These are phyloP conservation scores for Cladosporium velox DNA, from an alignment of 2,329 filamentous ascomycete genomes.

Conservation along the genomic window DNA sequence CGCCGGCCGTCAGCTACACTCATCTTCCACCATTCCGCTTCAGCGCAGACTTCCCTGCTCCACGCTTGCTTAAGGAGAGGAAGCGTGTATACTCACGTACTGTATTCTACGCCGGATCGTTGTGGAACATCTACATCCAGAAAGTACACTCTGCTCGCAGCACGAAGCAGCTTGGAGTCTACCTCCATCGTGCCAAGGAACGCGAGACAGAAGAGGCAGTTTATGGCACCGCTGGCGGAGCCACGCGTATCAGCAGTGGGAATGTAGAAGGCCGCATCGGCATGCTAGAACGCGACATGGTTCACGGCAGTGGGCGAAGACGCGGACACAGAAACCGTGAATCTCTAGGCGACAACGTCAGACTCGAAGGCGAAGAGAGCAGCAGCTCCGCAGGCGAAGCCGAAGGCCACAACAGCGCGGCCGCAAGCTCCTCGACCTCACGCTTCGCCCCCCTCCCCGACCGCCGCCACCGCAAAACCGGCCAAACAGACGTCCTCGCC, in stretches of 20 bases:
- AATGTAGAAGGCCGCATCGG: slow-evolving; percentile 58
- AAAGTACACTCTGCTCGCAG: slow-evolving; percentile 56
- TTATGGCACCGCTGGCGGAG: slow-evolving; percentile 34
- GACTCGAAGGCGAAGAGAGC: slow-evolving; percentile 40
- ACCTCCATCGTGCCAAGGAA: slow-evolving; percentile 61
- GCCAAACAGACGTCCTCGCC: slow-evolving; percentile 29
- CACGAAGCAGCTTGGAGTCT: slow-evolving; percentile 58
- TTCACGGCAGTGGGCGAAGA: slow-evolving; percentile 23
- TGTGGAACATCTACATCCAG: slow-evolving; percentile 66
- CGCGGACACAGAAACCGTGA: slow-evolving; percentile 25
- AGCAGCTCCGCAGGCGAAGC: slow-evolving; percentile 50
- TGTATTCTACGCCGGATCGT: slow-evolving; percentile 59
- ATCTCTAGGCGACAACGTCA: not conserved
- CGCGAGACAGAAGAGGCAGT: slow-evolving; percentile 51
- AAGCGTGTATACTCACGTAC: slow-evolving; percentile 61
- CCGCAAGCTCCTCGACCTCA: slow-evolving; percentile 15
- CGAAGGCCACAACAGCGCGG: slow-evolving; percentile 37
- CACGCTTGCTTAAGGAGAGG: slow-evolving; percentile 58
- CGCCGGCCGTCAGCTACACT: slow-evolving; percentile 49
- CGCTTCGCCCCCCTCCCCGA: slow-evolving; percentile 3
- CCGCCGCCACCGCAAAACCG: slow-evolving; percentile 30
- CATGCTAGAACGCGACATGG: slow-evolving; percentile 55
- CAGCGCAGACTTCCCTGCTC: slow-evolving; percentile 59
- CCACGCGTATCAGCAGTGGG: slow-evolving; percentile 31
- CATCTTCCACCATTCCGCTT: slow-evolving; percentile 61